Evolutionary conservation across 179 eudicot genomes (phyloP), one percentile per base, ranked within the genome.

Genomic region (Amaranthus tricolor): DNA sequence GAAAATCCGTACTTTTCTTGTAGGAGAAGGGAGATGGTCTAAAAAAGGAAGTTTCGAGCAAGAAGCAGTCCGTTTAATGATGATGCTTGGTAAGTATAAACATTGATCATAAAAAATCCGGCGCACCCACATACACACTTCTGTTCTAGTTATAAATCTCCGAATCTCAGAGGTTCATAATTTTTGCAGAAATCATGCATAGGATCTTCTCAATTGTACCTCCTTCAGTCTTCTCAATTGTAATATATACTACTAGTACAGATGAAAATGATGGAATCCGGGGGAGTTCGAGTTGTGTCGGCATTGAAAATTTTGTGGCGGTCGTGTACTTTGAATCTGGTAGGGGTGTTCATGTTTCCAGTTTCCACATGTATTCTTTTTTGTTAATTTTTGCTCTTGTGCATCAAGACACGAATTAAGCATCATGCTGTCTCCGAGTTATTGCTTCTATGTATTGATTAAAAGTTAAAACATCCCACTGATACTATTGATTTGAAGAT

Each of bases 11-110:
- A 6, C 65, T 19, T 44, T 68, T 64, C n/a, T 70, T 75, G 70
- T 85, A 90, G 96, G 89, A 83, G 72, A 84, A 86, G 55, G 81
- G 83, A 63, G 89, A 85, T 68, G 82, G 76, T 66, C 75, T 82
- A 60, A 77, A 71, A 55, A 86, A 88, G 75, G 87, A 82, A 50
- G 72, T 76, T 66, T 67, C 88, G 6, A 62, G 72, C 84, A 88
- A 83, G 84, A 80, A 81, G 68, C 88, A 80, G 77, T 76, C 78
- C 54, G 88, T 89, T 60, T 90, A 78, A 82, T 68, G n/a, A 73
- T 65, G 54, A 53, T 21, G 73, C 59, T 31, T 71, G 61, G 68
- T 79, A 63, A 78, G 85, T 86, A 77, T 69, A 56, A 68, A n/a
- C 5, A 13, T 68, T 17, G 57, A 64, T 60, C 19, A 24, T 9